These are phyloP conservation scores for Eustoma russellianum DNA, from an alignment of 257 asterid species.

Conservation along the genomic window DNA sequence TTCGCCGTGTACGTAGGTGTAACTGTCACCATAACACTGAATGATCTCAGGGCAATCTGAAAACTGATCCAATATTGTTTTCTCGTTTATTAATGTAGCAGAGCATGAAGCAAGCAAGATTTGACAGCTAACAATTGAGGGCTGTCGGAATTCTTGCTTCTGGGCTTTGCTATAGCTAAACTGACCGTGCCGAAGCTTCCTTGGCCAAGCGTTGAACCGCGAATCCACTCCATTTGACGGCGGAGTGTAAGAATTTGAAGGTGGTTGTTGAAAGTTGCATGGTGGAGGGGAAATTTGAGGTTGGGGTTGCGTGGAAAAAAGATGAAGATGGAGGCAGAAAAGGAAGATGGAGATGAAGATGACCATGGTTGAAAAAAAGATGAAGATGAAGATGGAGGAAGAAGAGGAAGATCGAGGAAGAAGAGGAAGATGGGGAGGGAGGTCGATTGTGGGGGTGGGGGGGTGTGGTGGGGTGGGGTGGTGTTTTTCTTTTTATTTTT, in stretches of 20 bases:
- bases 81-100: conserved; percentile 50
- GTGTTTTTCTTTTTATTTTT: too few relatives aligned
- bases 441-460: too few relatives aligned
- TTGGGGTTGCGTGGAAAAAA: too few relatives aligned
- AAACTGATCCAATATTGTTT: conserved; percentile 40
- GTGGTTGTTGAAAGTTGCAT: too few relatives aligned
- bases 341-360: too few relatives aligned
- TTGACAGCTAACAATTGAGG: conserved; percentile 63
- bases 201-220: conserved; percentile 57
- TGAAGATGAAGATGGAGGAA: too few relatives aligned
- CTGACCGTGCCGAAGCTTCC: conserved; percentile 77
- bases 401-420: too few relatives aligned
- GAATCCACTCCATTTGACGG: conserved; percentile 65
- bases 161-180: conserved; percentile 32
- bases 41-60: conserved; percentile 49
- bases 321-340: too few relatives aligned
- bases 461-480: too few relatives aligned
- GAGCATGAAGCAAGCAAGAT: conserved; percentile 37
- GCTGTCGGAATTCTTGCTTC: neutral
- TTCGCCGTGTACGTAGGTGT: conserved; percentile 53
- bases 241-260: neutral
- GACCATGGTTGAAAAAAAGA: too few relatives aligned
- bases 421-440: too few relatives aligned
- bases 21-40: conserved; percentile 57
- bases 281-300: too few relatives aligned